Evolutionary conservation across 345 rosid species (phyloP).

Genomic region (Psidium guajava): DNA sequence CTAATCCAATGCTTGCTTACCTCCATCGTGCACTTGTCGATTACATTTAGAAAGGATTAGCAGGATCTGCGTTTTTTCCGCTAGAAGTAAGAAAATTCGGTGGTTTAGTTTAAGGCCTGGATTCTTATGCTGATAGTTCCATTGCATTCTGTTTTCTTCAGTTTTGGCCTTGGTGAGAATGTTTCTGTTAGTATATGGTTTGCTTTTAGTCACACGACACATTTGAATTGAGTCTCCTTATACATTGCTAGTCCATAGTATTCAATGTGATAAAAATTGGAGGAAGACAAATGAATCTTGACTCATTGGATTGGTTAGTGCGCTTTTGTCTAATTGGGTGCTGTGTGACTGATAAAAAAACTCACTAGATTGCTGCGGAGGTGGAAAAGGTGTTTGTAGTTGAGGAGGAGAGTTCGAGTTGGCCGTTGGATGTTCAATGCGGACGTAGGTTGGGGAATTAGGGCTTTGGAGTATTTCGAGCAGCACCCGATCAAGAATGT

Average conservation of each 20-base stretch:
- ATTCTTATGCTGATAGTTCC: background rate
- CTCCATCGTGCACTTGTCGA: background rate
- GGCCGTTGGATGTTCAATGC: conserved; percentile 64
- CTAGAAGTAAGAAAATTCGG: background rate
- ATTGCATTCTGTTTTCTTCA: background rate
- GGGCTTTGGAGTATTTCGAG: conserved; percentile 90
- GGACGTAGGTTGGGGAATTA: conserved; percentile 87
- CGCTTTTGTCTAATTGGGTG: background rate
- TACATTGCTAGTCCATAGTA: background rate
- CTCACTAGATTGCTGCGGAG: background rate
- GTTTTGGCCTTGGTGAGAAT: background rate
- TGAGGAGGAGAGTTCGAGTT: conserved; percentile 69
- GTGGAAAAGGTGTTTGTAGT: conserved; percentile 43
- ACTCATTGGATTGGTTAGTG: background rate
- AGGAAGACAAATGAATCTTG: background rate
- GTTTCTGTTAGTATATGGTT: background rate
- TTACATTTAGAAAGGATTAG: background rate
- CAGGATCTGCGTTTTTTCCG: background rate
- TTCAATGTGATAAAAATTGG: background rate
- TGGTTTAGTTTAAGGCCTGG: background rate
- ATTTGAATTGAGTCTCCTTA: background rate
- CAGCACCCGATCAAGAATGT: conserved; percentile 78
- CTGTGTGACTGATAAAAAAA: background rate
- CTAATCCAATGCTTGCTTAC: background rate
- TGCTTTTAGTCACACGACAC: background rate